Conservation (phyloP, 176 grass and related monocot genomes). For the Poa annua region DNA sequence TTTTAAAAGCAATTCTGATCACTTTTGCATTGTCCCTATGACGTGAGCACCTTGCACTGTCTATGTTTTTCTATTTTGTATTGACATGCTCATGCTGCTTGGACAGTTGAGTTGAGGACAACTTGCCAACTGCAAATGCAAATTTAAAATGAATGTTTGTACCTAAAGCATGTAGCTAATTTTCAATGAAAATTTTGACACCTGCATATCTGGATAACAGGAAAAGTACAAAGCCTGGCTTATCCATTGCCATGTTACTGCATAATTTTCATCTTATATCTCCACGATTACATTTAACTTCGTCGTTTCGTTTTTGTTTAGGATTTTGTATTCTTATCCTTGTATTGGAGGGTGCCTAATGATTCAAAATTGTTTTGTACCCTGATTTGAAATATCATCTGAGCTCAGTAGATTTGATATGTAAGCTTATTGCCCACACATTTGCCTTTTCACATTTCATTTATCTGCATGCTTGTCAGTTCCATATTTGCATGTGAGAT, state of each 20-base stretch:
- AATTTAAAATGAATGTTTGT: slow-evolving; percentile 30
- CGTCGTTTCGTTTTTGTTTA: background rate
- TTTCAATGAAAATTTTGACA: slow-evolving; percentile 20
- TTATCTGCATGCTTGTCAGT: background rate
- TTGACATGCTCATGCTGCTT: slow-evolving; percentile 42
- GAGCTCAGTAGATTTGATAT: slow-evolving; percentile 11
- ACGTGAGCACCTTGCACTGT: slow-evolving; percentile 34
- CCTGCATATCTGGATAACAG: slow-evolving; percentile 1
- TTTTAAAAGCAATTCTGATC: slow-evolving; percentile 36
- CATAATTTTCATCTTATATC: slow-evolving; percentile 3
- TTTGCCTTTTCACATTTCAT: background rate
- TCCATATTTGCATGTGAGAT: background rate
- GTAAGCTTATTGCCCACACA: background rate
- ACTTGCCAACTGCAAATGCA: slow-evolving; percentile 36
- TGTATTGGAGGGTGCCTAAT: background rate
- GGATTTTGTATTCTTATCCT: slow-evolving; percentile 1
- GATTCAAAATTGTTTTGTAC: slow-evolving; percentile 3
- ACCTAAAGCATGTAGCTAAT: slow-evolving; percentile 24
- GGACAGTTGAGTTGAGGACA: slow-evolving; percentile 40
- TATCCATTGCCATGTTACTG: background rate
- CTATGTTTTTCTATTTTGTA: slow-evolving; percentile 42
- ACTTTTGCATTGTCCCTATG: slow-evolving; percentile 35
- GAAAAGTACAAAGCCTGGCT: background rate
- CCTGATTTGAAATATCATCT: background rate
- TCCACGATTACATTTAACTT: background rate